Evolutionary conservation across 2,329 filamentous ascomycete species (phyloP), one percentile per base, ranked within the genome.

Genomic region (Tetracladium maxilliforme): DNA sequence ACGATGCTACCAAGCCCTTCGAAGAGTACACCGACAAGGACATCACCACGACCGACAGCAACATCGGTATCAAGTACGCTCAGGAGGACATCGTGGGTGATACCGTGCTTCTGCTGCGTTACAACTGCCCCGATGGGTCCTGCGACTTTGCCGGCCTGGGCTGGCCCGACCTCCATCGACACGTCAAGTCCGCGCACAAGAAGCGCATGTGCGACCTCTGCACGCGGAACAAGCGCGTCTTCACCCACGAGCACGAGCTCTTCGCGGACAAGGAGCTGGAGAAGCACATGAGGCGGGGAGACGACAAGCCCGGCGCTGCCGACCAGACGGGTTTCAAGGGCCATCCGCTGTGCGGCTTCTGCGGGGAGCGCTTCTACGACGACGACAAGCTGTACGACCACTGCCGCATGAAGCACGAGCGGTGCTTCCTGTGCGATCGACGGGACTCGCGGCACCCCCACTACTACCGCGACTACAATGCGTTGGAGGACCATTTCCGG

Each of bases 321-420:
- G 82, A 94, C 40, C 90, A 95, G 56, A 94, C 81, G 15, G 90
- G 90, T 1, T 98, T 98, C 56, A 90, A 79, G 47, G 90, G 90
- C 7, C 90, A 98, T 45, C 90, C 90, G 0, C 70, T 94, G 26
- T 98, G 90, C 50, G 80, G 73, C 5, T 98, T 98, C 52, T 98
- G 90, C 48, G 72, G 75, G 27, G 70, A 83, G 45, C 69, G 87
- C 18, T 98, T 95, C 52, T 98, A 95, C 48, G 86, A 92, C 22
- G 83, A 86, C 38, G 90, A 98, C 45, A 92, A 94, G 53, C 62
- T 98, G 2, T 98, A 86, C 47, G 67, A 80, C 27, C 90, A 98
- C 52, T 95, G 90, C 46, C 71, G 87, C 32, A 80, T 87, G 47
- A 87, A 81, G 48, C 90, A 98, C 48, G 90, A 98, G 52, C 69